Percentiles rank a stretch among this genome's conserved stretches.
phyloP scores from a whole-genome alignment of 768 basidiomycete species.

The Asterophora lycoperdoides region DNA sequence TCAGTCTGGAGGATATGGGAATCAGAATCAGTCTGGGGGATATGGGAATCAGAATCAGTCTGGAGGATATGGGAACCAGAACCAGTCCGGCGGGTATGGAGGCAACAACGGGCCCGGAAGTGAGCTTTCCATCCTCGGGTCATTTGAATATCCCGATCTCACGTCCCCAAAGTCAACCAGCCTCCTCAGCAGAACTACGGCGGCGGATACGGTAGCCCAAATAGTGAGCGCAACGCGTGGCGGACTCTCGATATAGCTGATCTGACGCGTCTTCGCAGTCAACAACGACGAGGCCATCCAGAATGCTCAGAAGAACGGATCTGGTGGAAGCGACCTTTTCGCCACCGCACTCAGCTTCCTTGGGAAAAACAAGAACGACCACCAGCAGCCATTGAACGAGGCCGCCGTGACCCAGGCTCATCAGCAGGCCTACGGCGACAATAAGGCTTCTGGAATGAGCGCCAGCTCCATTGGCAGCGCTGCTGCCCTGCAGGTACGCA shows the following conservation, averaged over 20 bases:
- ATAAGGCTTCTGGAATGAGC: constrained; percentile 45
- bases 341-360: constrained; percentile 50
- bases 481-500: constrained; percentile 64
- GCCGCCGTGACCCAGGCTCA: constrained; percentile 58
- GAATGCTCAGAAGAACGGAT: constrained; percentile 50
- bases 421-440: constrained; percentile 53
- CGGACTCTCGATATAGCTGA: background rate
- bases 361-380: constrained; percentile 45
- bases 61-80: too few species aligned
- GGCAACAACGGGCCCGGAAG: too few species aligned
- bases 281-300: constrained; percentile 58
- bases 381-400: constrained; percentile 63
- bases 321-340: constrained; percentile 56
- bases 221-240: too few species aligned
- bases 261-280: constrained; percentile 41
- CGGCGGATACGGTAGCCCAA: too few species aligned
- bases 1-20: too few species aligned
- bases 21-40: too few species aligned
- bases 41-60: too few species aligned
- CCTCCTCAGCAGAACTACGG: too few species aligned
- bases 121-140: too few species aligned
- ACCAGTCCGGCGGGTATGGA: too few species aligned
- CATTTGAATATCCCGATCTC: too few species aligned
- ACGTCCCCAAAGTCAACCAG: too few species aligned
- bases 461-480: constrained; percentile 70